Evolutionary conservation across 208 protist species (phyloP).

Genomic region (Trypanosoma theileri): DNA sequence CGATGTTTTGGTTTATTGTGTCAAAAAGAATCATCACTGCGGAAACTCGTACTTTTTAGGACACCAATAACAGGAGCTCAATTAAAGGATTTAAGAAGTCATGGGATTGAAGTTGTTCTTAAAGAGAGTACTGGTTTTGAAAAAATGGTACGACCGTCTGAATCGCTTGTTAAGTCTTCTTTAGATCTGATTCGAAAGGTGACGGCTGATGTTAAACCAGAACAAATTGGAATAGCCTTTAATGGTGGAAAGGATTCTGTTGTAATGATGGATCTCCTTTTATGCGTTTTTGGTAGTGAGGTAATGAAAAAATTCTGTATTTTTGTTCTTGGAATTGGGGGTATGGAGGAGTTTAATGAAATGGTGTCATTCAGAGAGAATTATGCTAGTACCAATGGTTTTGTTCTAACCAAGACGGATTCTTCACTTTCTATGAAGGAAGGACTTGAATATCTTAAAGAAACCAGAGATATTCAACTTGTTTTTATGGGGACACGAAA

Average conservation of each 20-base stretch:
- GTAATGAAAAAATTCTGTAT: constrained; percentile 42
- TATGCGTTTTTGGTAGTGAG: constrained; percentile 40
- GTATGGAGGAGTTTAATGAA: constrained; percentile 71
- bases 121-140: not conserved
- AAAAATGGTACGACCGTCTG: not conserved
- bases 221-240: constrained; percentile 84
- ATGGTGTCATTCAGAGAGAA: constrained; percentile 58
- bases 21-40: constrained; percentile 3
- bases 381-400: constrained; percentile 41
- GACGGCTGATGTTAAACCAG: constrained; percentile 29
- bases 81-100: not conserved
- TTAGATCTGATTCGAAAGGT: constrained; percentile 48
- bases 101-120: constrained; percentile 6
- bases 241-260: constrained; percentile 92
- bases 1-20: constrained; percentile 23
- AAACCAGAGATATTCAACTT: constrained; percentile 44
- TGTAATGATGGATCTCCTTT: constrained; percentile 79
- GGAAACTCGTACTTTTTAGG: constrained; percentile 10
- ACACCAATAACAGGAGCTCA: constrained; percentile 23
- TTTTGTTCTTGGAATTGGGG: constrained; percentile 51
- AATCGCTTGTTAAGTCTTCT: constrained; percentile 25
- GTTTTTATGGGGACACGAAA: constrained; percentile 88
- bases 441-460: constrained; percentile 52
- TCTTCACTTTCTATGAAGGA: constrained; percentile 49
- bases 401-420: constrained; percentile 27